Conservation (phyloP, 2,329 filamentous ascomycete species). For the Pseudocercospora ulei region DNA sequence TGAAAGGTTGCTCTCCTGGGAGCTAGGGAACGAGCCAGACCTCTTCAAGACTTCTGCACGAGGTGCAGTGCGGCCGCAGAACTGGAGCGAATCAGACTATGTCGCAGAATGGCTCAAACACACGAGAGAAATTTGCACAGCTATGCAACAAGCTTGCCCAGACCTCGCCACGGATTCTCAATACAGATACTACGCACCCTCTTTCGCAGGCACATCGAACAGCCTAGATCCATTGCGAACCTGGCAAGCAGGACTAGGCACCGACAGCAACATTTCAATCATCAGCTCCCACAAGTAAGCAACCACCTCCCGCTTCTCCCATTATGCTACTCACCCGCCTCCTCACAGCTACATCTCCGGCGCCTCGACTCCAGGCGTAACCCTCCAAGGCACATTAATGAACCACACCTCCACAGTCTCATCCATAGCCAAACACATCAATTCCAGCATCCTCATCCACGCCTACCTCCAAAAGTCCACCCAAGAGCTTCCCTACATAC, state of each 20-base stretch:
- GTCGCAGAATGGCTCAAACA: constrained; percentile 51
- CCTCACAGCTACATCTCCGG: constrained; percentile 51
- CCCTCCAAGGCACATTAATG: constrained; percentile 53
- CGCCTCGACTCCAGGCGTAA: constrained; percentile 51
- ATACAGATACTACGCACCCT: constrained; percentile 50
- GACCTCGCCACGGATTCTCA: constrained; percentile 37
- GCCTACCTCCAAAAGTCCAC: constrained; percentile 29
- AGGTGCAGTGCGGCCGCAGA: constrained; percentile 44
- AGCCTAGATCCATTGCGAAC: constrained; percentile 46
- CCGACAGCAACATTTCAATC: constrained; percentile 43
- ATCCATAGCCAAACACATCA: constrained; percentile 44
- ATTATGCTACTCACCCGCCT: background rate
- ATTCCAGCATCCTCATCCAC: constrained; percentile 41
- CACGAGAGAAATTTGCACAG: constrained; percentile 42
- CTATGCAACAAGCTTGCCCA: constrained; percentile 45
- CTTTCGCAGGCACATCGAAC: constrained; percentile 45
- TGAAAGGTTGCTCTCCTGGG: constrained; percentile 49
- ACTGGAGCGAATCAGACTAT: constrained; percentile 49
- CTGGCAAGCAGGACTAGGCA: constrained; percentile 48
- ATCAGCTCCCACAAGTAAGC: constrained; percentile 53
- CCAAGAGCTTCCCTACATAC: constrained; percentile 43
- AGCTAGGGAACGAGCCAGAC: constrained; percentile 58
- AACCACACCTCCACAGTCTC: constrained; percentile 50
- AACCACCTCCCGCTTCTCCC: background rate
- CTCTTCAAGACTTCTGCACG: constrained; percentile 48